Evolutionary conservation across 1,284 basidiomycete genomes (phyloP).

Genomic region (Grifola frondosa): DNA sequence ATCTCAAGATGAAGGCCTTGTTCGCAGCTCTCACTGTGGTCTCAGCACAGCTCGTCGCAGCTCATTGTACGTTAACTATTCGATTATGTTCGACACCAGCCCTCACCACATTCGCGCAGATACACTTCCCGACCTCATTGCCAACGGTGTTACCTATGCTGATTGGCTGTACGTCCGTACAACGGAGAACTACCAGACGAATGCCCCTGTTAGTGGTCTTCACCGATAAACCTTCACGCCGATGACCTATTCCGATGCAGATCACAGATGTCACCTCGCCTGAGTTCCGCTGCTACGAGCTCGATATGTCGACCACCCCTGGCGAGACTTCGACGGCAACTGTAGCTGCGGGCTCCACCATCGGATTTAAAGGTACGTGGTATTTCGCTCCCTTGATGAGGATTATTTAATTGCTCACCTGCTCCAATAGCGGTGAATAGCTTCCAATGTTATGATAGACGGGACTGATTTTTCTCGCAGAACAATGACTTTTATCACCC

Average conservation of each 20-base stretch:
- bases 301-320: conserved; percentile 35
- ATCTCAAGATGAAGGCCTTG: conserved; percentile 24
- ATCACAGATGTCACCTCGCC: conserved; percentile 44
- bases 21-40: conserved; percentile 21
- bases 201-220: conserved; percentile 34
- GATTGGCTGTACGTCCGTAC: conserved; percentile 44
- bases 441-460: neutral
- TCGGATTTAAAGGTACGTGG: conserved; percentile 28
- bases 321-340: conserved; percentile 38
- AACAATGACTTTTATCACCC: conserved; percentile 34
- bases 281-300: conserved; percentile 48
- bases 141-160: conserved; percentile 12
- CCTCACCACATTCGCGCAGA: conserved; percentile 12
- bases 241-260: conserved; percentile 21
- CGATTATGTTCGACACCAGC: neutral
- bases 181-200: conserved; percentile 41
- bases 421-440: conserved; percentile 16
- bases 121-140: conserved; percentile 27
- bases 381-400: neutral
- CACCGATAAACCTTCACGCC: neutral
- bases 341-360: conserved; percentile 32
- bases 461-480: conserved; percentile 4
- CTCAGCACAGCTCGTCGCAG: conserved; percentile 20
- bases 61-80: conserved; percentile 20
- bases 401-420: conserved; percentile 24